Evolutionary conservation across 2,329 filamentous ascomycete genomes (phyloP).

Genomic region (Arthroderma uncinatum): DNA sequence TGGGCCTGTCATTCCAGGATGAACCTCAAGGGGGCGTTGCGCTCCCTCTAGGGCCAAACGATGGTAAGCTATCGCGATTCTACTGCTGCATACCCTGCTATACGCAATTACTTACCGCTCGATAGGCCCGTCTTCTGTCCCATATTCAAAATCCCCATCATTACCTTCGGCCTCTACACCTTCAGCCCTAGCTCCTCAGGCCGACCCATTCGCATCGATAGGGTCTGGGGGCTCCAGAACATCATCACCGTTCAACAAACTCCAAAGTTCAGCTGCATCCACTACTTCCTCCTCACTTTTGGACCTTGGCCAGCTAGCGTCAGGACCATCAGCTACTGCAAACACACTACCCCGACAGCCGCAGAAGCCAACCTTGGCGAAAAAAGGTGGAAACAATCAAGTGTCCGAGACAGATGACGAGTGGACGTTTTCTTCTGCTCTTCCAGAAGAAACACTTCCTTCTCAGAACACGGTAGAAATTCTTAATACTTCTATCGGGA

Average conservation of each 20-base stretch:
- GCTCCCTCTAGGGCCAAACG: constrained; percentile 46
- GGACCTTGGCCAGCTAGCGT: constrained; percentile 21
- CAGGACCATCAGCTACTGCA: not conserved
- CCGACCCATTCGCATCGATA: constrained; percentile 52
- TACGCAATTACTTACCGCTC: constrained; percentile 27
- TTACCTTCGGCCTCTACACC: constrained; percentile 23
- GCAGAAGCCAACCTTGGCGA: constrained; percentile 21
- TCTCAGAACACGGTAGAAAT: constrained; percentile 55
- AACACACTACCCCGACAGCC: constrained; percentile 10
- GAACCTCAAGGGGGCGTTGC: constrained; percentile 57
- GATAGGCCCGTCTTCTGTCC: not conserved
- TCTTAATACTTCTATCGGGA: constrained; percentile 57
- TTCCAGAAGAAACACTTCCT: constrained; percentile 54
- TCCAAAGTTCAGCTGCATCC: constrained; percentile 16
- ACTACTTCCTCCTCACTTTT: constrained; percentile 23
- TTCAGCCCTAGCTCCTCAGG: constrained; percentile 27
- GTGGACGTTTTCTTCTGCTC: constrained; percentile 82
- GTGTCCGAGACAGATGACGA: constrained; percentile 63
- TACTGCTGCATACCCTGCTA: not conserved
- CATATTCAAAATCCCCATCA: constrained; percentile 21
- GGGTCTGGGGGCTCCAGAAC: constrained; percentile 43
- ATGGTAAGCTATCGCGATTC: constrained; percentile 42
- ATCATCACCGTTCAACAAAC: constrained; percentile 29
- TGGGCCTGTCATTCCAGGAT: constrained; percentile 74
- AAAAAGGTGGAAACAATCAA: constrained; percentile 10